Base-by-base conservation (phyloP, 495 filamentous ascomycete genomes). In the Neurospora sp. region DNA sequence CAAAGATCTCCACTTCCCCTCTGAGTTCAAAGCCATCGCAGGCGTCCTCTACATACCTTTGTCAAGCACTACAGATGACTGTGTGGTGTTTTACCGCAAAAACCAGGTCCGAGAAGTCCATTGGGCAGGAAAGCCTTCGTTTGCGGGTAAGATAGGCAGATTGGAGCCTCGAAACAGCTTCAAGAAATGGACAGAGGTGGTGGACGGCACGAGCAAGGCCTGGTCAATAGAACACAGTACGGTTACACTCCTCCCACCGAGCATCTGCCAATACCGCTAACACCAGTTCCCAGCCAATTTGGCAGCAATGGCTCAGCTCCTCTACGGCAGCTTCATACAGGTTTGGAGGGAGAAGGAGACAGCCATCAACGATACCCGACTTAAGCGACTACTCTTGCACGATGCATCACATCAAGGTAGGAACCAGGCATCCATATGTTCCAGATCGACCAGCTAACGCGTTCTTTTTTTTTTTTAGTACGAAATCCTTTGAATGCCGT, bases 401-500 rank as follows among this genome's bases (percentile, higher is more conserved):
- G 94, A 96, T 74, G 92, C 92, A 2, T 93, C 93, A 1, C 93
- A 96, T 45, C 75, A 77, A 75, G 75, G 75, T 77, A 74, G 45
- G 65, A 42, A 12, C 22, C 20, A 31, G 22, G 14, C 1, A 27
- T 20, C 3, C 22, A 22, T 20, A 12, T 16, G 3, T 69, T 39
- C 9, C 31, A 35, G 17, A 40, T 40, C 40, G 10, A 40, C 44
- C 17, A n/a, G 27, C 73, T 73, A 4, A 73, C 74, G 6, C 8
- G 16, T n/a, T 8, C 1, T 1, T 69, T 42, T 12, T 75, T 89
- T 92, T n/a, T 22, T 22, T 22, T 22, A 84, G 91, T 96, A 22
- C 89, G 93, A 38, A 96, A 93, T 0, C 93, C 93, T 3, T 79
- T 96, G 3, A 96, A 96, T 78, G 92, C 92, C 7, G 93, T 96